A percentile compares a stretch with the other conserved stretches of the same genome.
Evolutionary conservation across 2,329 filamentous ascomycete species (phyloP).

Genomic region (Neonectria sp.): DNA sequence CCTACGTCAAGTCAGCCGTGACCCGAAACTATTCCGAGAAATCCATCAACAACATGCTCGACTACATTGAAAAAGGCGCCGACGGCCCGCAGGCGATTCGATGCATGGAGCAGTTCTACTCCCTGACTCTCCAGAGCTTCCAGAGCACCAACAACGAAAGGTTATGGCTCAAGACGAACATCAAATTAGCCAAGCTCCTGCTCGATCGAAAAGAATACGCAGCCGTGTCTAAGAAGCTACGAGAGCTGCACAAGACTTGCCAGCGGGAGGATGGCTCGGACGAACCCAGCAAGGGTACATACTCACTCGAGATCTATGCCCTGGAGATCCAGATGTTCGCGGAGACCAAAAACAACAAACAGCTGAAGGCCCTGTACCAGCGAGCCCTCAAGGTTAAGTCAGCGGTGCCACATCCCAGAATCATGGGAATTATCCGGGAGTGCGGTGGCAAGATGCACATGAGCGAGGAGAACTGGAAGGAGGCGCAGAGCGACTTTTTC

Average conservation of each 20-base stretch:
- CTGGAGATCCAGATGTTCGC: slow-evolving; percentile 99
- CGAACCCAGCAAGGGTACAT: slow-evolving; percentile 96
- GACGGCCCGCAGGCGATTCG: slow-evolving; percentile 78
- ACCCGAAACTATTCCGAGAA: slow-evolving; percentile 99
- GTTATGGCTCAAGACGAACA: slow-evolving; percentile 97
- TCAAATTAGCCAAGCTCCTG: slow-evolving; percentile 93
- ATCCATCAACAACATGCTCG: slow-evolving; percentile 99
- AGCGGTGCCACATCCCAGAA: slow-evolving; percentile 98
- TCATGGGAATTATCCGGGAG: slow-evolving; percentile 99
- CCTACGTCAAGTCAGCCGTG: slow-evolving; percentile 96
- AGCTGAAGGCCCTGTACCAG: slow-evolving; percentile 93
- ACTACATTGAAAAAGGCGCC: slow-evolving; percentile 94
- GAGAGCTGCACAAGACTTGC: slow-evolving; percentile 90
- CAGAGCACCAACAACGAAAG: slow-evolving; percentile 98
- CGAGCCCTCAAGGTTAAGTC: slow-evolving; percentile 92
- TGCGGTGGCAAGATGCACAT: slow-evolving; percentile 99
- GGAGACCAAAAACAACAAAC: slow-evolving; percentile 97
- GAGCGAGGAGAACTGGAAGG: slow-evolving; percentile 99
- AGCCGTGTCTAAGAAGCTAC: slow-evolving; percentile 84
- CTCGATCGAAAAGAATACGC: slow-evolving; percentile 92
- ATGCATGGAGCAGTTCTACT: slow-evolving; percentile 96
- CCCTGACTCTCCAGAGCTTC: slow-evolving; percentile 92
- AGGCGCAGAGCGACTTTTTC: slow-evolving; percentile 97
- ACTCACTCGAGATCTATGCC: slow-evolving; percentile 95
- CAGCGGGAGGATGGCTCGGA: slow-evolving; percentile 89